A percentile compares a stretch with the other conserved stretches of the same genome.
phyloP scores from a whole-genome alignment of 495 filamentous ascomycete species.

The Glonium stellatum region DNA sequence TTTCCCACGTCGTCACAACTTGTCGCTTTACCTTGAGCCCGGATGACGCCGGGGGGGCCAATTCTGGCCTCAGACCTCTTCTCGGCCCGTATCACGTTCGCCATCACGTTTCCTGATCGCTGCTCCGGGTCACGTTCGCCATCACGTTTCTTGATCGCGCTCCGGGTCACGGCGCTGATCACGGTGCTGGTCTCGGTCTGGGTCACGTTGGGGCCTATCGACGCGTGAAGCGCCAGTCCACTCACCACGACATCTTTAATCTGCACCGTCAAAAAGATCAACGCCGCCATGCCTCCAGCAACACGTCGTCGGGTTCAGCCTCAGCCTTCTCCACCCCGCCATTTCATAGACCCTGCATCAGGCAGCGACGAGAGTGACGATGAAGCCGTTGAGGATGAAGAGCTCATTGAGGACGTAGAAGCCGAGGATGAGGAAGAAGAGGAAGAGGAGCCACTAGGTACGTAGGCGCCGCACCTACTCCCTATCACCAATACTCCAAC shows the following conservation, averaged over 20 bases:
- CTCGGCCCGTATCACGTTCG: too few species aligned
- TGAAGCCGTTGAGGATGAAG: slow-evolving; percentile 16
- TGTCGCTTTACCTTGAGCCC: too few species aligned
- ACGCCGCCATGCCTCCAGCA: slow-evolving; percentile 15
- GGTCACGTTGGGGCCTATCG: neutral
- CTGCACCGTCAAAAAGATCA: neutral
- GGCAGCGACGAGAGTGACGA: slow-evolving; percentile 12
- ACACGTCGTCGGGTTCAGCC: slow-evolving; percentile 14
- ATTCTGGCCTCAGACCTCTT: too few species aligned
- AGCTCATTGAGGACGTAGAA: slow-evolving; percentile 1
- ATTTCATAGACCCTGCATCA: slow-evolving; percentile 10
- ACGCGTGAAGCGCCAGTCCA: neutral
- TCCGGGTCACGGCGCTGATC: too few species aligned
- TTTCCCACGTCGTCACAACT: too few species aligned
- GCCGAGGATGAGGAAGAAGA: slow-evolving; percentile 23
- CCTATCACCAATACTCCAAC: too few species aligned
- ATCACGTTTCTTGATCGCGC: too few species aligned
- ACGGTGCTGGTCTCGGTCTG: too few species aligned
- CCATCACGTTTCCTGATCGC: too few species aligned
- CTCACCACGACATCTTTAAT: neutral
- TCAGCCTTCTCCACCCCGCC: slow-evolving; percentile 5
- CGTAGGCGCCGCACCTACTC: neutral
- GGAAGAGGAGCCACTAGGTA: slow-evolving; percentile 9
- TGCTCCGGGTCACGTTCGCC: too few species aligned
- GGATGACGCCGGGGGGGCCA: too few species aligned